These are phyloP conservation scores for Aquanectria penicillioides DNA, from an alignment of 2,329 filamentous ascomycete genomes.

Conservation along the genomic window DNA sequence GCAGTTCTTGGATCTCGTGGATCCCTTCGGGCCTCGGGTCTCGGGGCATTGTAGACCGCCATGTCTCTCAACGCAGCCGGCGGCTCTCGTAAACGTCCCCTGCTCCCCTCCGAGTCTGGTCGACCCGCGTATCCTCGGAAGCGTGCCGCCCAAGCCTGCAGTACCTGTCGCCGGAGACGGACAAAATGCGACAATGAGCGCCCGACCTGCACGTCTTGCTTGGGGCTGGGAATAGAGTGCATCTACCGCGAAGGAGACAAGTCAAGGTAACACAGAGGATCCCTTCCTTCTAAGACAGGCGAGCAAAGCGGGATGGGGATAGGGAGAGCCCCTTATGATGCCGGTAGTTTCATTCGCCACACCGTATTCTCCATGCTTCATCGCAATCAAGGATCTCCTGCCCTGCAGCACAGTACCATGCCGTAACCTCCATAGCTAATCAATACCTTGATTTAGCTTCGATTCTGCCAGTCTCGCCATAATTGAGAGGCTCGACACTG, in stretches of 20 bases:
- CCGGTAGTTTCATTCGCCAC: neutral
- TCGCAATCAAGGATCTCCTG: neutral
- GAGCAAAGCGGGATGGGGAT: too few relatives aligned
- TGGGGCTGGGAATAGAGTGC: neutral
- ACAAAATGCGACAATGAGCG: constrained; percentile 17
- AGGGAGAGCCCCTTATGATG: too few relatives aligned
- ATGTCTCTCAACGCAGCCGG: neutral
- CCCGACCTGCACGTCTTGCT: neutral
- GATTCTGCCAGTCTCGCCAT: constrained; percentile 14
- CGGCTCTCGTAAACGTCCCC: neutral
- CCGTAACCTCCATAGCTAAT: neutral
- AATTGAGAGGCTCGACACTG: neutral
- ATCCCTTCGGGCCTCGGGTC: too few relatives aligned
- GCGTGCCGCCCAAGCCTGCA: constrained; percentile 7
- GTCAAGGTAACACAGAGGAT: constrained; percentile 8
- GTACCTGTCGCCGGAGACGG: neutral
- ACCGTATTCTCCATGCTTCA: too few relatives aligned
- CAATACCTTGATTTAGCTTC: neutral
- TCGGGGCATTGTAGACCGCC: too few relatives aligned
- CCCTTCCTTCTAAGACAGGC: too few relatives aligned
- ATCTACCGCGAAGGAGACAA: constrained; percentile 9
- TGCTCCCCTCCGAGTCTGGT: neutral
- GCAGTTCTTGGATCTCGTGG: too few relatives aligned
- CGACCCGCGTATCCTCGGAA: constrained; percentile 15
- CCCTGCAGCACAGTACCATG: neutral